These are phyloP conservation scores for Populus deltoides DNA, from an alignment of 345 rosid species.

Conservation along the genomic window DNA sequence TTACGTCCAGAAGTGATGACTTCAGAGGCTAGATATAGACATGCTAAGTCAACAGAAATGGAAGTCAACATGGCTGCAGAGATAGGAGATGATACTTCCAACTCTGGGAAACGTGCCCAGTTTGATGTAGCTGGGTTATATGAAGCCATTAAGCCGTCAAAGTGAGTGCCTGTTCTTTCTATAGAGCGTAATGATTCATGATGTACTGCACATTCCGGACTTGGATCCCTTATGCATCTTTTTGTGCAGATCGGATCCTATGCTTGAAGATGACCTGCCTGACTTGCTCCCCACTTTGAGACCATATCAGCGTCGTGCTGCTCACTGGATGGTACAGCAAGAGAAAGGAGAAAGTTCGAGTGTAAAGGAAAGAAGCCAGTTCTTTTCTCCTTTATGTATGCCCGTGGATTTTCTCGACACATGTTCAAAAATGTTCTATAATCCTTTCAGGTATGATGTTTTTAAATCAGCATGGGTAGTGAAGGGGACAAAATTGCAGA, in stretches of 20 bases:
- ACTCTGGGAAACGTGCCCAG: conserved; percentile 40
- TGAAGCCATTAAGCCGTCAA: conserved; percentile 93
- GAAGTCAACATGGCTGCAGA: conserved; percentile 26
- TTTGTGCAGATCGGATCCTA: conserved; percentile 48
- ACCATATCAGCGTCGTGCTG: conserved; percentile 95
- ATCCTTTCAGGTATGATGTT: conserved; percentile 81
- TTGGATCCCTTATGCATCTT: conserved; percentile 12
- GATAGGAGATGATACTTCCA: conserved; percentile 27
- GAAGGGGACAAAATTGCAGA: not conserved
- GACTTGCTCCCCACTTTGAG: conserved; percentile 77
- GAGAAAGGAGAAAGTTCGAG: conserved; percentile 58
- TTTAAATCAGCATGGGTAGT: not conserved
- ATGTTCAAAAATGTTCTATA: conserved; percentile 70
- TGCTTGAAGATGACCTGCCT: conserved; percentile 62
- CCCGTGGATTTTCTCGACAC: conserved; percentile 64
- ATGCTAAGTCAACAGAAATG: conserved; percentile 25
- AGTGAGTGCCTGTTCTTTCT: conserved; percentile 47
- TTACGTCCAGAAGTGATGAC: conserved; percentile 84
- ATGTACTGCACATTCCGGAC: conserved; percentile 5
- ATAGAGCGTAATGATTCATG: not conserved
- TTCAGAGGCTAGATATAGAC: conserved; percentile 70
- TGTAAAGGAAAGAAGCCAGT: conserved; percentile 38
- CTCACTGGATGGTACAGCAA: conserved; percentile 85
- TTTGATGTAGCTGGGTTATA: conserved; percentile 80
- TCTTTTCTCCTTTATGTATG: conserved; percentile 66